Percentiles rank a stretch among this genome's conserved stretches.
Evolutionary conservation across 306 rosid species (phyloP).

Genomic region (Corylus heterophylla): DNA sequence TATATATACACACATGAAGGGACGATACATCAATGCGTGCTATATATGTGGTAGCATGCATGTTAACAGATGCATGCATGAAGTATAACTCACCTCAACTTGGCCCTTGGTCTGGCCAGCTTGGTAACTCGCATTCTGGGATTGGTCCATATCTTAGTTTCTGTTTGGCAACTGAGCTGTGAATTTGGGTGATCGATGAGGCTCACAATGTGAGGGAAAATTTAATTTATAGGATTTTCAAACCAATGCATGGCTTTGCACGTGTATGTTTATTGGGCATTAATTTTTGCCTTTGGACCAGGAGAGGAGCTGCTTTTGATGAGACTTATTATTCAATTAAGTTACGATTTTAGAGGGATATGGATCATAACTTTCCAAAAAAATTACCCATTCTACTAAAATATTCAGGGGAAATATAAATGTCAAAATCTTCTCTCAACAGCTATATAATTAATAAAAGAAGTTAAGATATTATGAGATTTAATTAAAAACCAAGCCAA

Average conservation of each 20-base stretch:
- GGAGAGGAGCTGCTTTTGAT: background rate
- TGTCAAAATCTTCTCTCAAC: no score
- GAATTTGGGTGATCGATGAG: background rate
- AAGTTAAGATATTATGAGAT: no score
- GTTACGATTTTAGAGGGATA: constrained; percentile 1
- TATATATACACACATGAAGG: background rate
- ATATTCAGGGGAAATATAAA: no score
- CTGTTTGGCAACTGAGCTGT: background rate
- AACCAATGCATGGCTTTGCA: constrained; percentile 2
- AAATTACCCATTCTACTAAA: no score
- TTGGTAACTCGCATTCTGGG: constrained; percentile 32
- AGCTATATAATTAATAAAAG: no score
- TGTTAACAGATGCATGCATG: no score
- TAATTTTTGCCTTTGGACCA: background rate
- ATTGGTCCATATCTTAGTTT: constrained; percentile 38
- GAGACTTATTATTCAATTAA: no score
- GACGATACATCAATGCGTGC: background rate
- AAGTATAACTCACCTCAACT: constrained; percentile 29
- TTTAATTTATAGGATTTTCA: constrained; percentile 17
- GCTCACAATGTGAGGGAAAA: background rate
- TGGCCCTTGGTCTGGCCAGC: constrained; percentile 52
- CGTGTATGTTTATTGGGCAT: background rate
- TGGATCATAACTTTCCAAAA: background rate
- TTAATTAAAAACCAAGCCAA: no score
- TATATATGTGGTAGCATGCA: background rate